Percentiles rank a stretch among this genome's conserved stretches.
These are phyloP conservation scores for Sclerotinia minor DNA, from an alignment of 2,329 filamentous ascomycete species.

Conservation along the genomic window DNA sequence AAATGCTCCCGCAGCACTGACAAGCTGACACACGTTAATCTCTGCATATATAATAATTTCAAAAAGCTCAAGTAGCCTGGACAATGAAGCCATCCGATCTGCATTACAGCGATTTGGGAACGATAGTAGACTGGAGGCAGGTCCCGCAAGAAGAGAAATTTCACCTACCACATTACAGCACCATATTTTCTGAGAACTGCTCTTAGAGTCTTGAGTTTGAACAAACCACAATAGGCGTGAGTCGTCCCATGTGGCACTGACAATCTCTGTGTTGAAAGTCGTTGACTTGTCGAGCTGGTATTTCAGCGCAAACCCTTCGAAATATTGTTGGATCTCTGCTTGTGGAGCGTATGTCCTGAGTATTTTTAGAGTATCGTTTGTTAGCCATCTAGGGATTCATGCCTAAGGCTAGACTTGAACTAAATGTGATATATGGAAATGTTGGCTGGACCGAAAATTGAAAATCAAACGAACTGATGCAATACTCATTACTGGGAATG, in stretches of 20 bases:
- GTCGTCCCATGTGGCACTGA: conserved; percentile 1
- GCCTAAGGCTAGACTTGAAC: not conserved
- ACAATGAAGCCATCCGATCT: conserved; percentile 1
- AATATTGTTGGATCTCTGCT: conserved; percentile 17
- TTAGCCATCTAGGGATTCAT: conserved; percentile 2
- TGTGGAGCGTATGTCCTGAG: not conserved
- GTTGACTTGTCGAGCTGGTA: conserved; percentile 13
- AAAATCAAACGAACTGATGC: conserved; percentile 2
- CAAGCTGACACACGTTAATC: conserved; percentile 3
- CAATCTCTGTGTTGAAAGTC: conserved; percentile 12
- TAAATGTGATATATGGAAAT: conserved; percentile 4
- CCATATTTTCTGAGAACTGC: conserved; percentile 10
- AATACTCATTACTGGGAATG: conserved; percentile 11
- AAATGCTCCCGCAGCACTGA: conserved; percentile 6
- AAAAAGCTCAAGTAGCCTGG: not conserved
- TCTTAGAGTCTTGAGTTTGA: conserved; percentile 4
- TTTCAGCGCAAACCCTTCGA: conserved; percentile 4
- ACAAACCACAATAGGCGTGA: conserved; percentile 9
- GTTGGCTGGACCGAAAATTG: conserved; percentile 10
- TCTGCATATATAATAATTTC: conserved; percentile 8
- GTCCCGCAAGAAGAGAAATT: not conserved
- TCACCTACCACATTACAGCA: conserved; percentile 9
- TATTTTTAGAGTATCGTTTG: conserved; percentile 2
- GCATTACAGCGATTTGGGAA: not conserved
- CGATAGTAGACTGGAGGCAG: not conserved